Evolutionary conservation across 352 stramenopile species (phyloP), one percentile per base, ranked within the genome.

Genomic region (Globisporangium emineosum): DNA sequence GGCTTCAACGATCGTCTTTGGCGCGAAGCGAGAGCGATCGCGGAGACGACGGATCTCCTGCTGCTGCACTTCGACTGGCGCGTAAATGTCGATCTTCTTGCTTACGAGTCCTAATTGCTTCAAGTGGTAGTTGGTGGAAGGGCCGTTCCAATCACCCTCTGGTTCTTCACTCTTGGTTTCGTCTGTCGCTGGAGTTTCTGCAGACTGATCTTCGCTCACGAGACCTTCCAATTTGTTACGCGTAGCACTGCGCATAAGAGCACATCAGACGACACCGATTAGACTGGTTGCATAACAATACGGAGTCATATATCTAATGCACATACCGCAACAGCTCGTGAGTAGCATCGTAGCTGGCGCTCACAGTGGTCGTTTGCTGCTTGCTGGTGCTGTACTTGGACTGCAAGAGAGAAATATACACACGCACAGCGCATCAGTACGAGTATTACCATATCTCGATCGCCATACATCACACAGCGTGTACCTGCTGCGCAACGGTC

Each of bases 21-120:
- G 70, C 69, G 81, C 72, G 63, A 84, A 87, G 61, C 77, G 79
- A 25, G 76, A 65, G 23, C 83, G 79, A 32, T 89, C 79, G 21
- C 83, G 79, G 33, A 86, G 68, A 21, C 78, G 80, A 13, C 81
- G 79, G 27, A 92, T 73, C 61, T 90, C 79, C 29, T 79, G 54
- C 67, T 91, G 68, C 69, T 93, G 82, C 53, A 86, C 78, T 7
- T 81, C 70, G 19, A 88, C 49, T 1, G 85, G 79, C 5, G 81
- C 81, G 54, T 93, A 93, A 43, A 93, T 93, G 64, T 93, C 85
- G 62, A 93, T 78, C 69, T 90, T 89, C 43, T 91, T 73, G 50
- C 86, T 70, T 32, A 57, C 69, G 2, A 91, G 68, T 19, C 85
- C 82, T n/a, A 93, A 52, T 47, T 91, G 82, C 69, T 91, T 91